Evolutionary conservation across 208 protist species (phyloP), one percentile per base, ranked within the genome.

Genomic region (Leishmania mexicana): DNA sequence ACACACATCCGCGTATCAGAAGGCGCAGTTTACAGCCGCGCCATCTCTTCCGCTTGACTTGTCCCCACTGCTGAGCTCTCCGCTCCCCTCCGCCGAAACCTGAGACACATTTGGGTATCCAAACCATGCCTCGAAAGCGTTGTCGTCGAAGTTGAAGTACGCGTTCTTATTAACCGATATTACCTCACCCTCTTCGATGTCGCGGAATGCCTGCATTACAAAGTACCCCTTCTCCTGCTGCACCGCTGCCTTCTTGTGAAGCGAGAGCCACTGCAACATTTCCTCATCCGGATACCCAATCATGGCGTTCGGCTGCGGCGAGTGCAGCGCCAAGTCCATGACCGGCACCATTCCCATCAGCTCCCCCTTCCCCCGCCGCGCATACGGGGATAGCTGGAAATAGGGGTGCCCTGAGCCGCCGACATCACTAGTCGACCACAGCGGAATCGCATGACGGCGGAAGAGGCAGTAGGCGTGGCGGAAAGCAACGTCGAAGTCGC

Each of bases 141-240:
- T 91, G 78, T 94, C 91, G 83, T 96, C 93, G 86, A 98, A 96
- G 86, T 95, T 92, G 74, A 96, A 98, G 79, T 90, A 93, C 8
- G 90, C 90, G 78, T 98, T 98, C 76, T 96, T 96, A 84, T 98
- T 85, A 13, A 95, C 91, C 24, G 93, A 89, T 73, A 98, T 87
- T 10, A 94, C 77, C 71, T 96, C 93, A 54, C 93, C 92, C 28
- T 81, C 80, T 57, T 93, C 77, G 81, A 98, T 96, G 73, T 96
- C 93, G n/a, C 90, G 91, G 76, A 95, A 78, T 3, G 95, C 95
- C 81, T 98, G 95, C 90, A 98, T 91, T 28, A 96, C 92, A 86
- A 98, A 96, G 86, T 95, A 96, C 47, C 89, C 87, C 70, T 90
- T 93, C 75, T 92, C 85, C 67, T 76, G 45, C 65, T 85, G 75